These are phyloP conservation scores for Hymenoscyphus fructigenus DNA, from an alignment of 2,329 filamentous ascomycete genomes.

Conservation along the genomic window DNA sequence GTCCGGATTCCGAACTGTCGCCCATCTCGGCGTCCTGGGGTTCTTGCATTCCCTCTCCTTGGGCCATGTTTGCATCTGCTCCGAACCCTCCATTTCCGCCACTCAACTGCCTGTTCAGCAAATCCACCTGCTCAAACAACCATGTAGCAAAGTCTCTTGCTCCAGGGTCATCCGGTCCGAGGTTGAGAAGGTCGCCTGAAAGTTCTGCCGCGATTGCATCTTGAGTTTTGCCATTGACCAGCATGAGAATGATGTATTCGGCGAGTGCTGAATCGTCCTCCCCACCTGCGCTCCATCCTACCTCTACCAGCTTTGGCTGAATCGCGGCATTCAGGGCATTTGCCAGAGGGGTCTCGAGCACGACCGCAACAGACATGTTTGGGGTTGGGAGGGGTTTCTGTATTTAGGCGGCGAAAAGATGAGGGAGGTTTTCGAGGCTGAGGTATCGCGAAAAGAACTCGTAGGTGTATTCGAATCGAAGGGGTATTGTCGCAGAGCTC, in stretches of 20 bases:
- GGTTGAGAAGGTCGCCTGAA: constrained; percentile 78
- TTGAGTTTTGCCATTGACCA: constrained; percentile 91
- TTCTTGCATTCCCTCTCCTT: constrained; percentile 52
- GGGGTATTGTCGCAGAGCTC: not conserved
- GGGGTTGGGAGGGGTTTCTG: constrained; percentile 18
- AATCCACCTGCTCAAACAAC: constrained; percentile 85
- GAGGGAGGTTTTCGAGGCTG: constrained; percentile 14
- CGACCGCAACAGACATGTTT: constrained; percentile 76
- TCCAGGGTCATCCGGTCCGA: constrained; percentile 78
- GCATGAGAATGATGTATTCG: constrained; percentile 97
- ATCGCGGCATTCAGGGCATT: constrained; percentile 79
- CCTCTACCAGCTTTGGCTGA: constrained; percentile 87
- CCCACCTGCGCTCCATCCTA: constrained; percentile 84
- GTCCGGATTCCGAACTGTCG: constrained; percentile 47
- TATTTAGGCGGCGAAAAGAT: constrained; percentile 15
- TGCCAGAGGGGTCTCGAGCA: constrained; percentile 77
- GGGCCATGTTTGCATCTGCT: constrained; percentile 43
- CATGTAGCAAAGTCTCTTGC: constrained; percentile 83
- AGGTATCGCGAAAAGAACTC: not conserved
- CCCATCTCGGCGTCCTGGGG: constrained; percentile 74
- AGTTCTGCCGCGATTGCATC: constrained; percentile 87
- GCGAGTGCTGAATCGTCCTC: constrained; percentile 76
- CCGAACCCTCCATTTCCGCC: constrained; percentile 38
- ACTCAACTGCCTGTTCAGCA: constrained; percentile 63
- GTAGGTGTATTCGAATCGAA: constrained; percentile 6